Base-by-base conservation (phyloP, 148 eudicot species). In the Spergularia bocconei region DNA sequence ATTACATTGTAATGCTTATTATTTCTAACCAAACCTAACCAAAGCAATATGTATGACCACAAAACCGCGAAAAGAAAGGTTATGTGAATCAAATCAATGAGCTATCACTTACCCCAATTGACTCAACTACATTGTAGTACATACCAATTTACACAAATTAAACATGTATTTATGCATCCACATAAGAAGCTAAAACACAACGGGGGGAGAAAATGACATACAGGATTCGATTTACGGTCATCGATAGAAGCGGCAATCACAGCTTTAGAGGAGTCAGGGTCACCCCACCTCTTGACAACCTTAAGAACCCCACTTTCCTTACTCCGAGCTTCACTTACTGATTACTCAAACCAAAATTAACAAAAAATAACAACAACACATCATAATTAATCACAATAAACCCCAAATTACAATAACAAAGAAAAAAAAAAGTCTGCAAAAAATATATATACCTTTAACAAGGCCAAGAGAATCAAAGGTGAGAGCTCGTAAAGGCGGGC, bases 201-300 rank as follows among this genome's bases (percentile, higher is more conserved):
- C 1, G 10, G 16, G 11, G 17, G 36, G 36, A 2, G n/a, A 29
- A 36, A 3, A 72, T 29, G 11, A 38, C 86, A 47, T 95, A 96
- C 99, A 71, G 99, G 94, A 72, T 92, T 80, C 21, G 74, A 55
- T 79, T 84, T 71, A 57, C 85, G 23, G 82, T 91, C 92, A 47
- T 87, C 61, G 5, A 88, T 82, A 8, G 97, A 92, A 55, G 91
- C 88, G 0, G 99, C 88, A 47, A 95, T 81, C 60, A 95, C 84
- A 6, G 85, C 78, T 83, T 82, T 86, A 7, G 92, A 87, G 4
- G 94, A 59, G 38, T 92, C 92, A 57, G 94, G 99, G 17, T 87
- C 92, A 7, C 99, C 99, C 99, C 99, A 95, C 76, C 91, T 82
- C 72, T 95, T 90, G 12, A 91, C 93, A 70, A 95, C 87, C 82